Conservation (phyloP, 768 basidiomycete species). For the Russula abietina region DNA sequence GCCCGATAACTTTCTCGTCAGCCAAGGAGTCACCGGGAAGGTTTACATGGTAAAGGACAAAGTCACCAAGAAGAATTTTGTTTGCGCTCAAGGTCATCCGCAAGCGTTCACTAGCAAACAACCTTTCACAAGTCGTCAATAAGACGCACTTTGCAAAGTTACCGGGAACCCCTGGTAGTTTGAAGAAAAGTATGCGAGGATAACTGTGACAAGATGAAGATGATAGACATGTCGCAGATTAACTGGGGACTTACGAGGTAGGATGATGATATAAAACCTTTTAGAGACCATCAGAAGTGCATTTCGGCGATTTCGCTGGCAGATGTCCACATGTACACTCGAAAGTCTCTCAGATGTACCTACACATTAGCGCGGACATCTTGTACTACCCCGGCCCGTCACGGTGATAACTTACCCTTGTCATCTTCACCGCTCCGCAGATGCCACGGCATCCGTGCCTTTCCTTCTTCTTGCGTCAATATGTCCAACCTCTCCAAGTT, state of each 20-base stretch:
- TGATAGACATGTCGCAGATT: background rate
- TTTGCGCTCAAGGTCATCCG: constrained; percentile 22
- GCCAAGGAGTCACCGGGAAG: constrained; percentile 21
- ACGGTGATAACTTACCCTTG: too few species aligned
- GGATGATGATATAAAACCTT: too few species aligned
- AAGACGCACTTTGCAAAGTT: constrained; percentile 15
- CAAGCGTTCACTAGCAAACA: constrained; percentile 19
- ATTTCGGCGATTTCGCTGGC: too few species aligned
- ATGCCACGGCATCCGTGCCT: too few species aligned
- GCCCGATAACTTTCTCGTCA: constrained; percentile 21
- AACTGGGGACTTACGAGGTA: constrained; percentile 19
- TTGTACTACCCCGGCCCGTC: too few species aligned
- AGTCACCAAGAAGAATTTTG: constrained; percentile 7
- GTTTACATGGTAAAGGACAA: constrained; percentile 21
- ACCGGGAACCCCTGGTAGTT: constrained; percentile 12
- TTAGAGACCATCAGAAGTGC: too few species aligned
- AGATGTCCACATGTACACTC: too few species aligned
- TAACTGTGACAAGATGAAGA: constrained; percentile 12
- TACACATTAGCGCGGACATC: too few species aligned
- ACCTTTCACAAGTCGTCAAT: constrained; percentile 3
- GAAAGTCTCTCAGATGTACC: too few species aligned
- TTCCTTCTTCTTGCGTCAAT: too few species aligned
- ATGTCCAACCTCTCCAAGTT: too few species aligned
- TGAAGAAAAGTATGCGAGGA: constrained; percentile 23
- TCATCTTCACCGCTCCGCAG: too few species aligned